Conservation (phyloP, 2,329 filamentous ascomycete species). For the Berkeleyomyces rouxiae region DNA sequence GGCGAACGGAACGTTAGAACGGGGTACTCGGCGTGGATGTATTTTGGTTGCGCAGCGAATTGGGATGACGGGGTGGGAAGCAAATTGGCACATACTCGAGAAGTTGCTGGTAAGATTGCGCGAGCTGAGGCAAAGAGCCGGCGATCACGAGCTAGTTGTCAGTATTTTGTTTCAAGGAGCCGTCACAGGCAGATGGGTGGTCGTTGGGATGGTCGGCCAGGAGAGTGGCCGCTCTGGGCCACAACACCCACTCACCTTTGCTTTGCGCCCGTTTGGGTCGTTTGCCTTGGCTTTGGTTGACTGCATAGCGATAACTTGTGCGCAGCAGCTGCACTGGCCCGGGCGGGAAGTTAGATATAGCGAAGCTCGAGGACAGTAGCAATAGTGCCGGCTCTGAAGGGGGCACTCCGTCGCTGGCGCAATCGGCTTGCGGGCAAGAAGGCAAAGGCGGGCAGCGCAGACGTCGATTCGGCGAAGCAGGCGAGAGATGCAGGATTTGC, state of each 20-base stretch:
- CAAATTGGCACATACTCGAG: constrained; percentile 52
- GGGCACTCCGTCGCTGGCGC: neutral
- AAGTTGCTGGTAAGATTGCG: constrained; percentile 89
- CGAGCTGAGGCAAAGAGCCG: constrained; percentile 47
- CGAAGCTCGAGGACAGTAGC: neutral
- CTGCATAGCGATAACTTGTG: constrained; percentile 25
- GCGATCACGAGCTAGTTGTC: neutral
- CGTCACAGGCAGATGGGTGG: too few species aligned
- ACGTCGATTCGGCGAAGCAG: constrained; percentile 9
- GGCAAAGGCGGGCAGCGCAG: constrained; percentile 9
- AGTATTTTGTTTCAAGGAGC: too few species aligned
- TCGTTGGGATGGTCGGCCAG: too few species aligned
- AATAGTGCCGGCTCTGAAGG: neutral
- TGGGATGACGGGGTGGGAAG: neutral
- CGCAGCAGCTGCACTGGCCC: neutral
- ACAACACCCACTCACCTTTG: constrained; percentile 28
- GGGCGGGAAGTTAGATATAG: neutral
- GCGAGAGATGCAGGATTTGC: constrained; percentile 6
- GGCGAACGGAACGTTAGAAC: neutral
- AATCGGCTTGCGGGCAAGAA: neutral
- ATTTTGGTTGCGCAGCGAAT: constrained; percentile 9
- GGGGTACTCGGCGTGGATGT: constrained; percentile 9
- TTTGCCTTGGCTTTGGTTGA: constrained; percentile 35
- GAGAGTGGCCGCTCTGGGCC: neutral
- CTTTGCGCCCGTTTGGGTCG: constrained; percentile 43